Percentiles rank a stretch among this genome's conserved stretches.
These are phyloP conservation scores for Metschnikowia proteae DNA, from an alignment of 805 yeast genomes.

Conservation along the genomic window DNA sequence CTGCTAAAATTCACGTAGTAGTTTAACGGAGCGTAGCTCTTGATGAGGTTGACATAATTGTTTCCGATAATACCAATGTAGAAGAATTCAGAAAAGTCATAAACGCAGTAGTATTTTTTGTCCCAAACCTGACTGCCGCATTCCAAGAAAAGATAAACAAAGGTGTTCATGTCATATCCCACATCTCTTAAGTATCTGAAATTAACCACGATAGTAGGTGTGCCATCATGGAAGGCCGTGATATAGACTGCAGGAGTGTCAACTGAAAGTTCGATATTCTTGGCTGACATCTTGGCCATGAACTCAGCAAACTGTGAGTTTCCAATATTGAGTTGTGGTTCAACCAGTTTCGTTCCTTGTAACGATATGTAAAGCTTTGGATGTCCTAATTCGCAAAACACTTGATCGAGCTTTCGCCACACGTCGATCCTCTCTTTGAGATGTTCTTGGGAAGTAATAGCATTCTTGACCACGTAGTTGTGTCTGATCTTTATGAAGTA, in stretches of 20 bases:
- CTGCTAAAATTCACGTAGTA: slow-evolving; percentile 51
- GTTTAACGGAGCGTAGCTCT: slow-evolving; percentile 48
- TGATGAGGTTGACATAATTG: slow-evolving; percentile 34
- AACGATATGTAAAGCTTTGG: slow-evolving; percentile 55
- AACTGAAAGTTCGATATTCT: slow-evolving; percentile 44
- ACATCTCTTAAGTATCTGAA: slow-evolving; percentile 34
- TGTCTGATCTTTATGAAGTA: slow-evolving; percentile 31
- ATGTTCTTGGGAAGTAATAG: slow-evolving; percentile 14
- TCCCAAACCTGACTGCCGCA: slow-evolving; percentile 70
- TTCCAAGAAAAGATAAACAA: slow-evolving; percentile 60
- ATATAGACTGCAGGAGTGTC: slow-evolving; percentile 53
- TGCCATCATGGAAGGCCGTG: slow-evolving; percentile 67
- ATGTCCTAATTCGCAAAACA: slow-evolving; percentile 51
- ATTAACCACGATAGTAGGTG: slow-evolving; percentile 60
- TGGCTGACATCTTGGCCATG: slow-evolving; percentile 62
- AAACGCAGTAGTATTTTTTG: slow-evolving; percentile 54
- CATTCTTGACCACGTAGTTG: slow-evolving; percentile 25
- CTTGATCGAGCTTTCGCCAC: slow-evolving; percentile 43
- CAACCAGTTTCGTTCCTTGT: slow-evolving; percentile 49
- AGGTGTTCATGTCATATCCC: slow-evolving; percentile 42
- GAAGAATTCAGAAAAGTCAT: slow-evolving; percentile 66
- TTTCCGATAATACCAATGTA: slow-evolving; percentile 23
- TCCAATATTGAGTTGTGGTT: slow-evolving; percentile 42
- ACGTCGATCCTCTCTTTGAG: slow-evolving; percentile 22
- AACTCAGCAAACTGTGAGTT: slow-evolving; percentile 62